phyloP scores from a whole-genome alignment of 345 rosid species.

The Kandelia obovata region DNA sequence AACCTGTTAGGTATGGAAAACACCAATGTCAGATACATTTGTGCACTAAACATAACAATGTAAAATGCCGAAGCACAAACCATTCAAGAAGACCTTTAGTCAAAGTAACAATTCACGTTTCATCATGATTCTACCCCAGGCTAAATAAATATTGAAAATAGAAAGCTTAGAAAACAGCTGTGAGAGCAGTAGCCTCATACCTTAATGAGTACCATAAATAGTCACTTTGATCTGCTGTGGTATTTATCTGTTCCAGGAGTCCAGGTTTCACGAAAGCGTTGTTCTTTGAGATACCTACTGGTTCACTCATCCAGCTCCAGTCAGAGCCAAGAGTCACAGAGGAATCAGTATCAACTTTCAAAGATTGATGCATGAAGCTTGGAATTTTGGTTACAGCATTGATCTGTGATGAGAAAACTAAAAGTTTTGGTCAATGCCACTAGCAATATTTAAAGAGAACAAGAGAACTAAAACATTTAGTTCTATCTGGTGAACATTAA shows the following conservation, averaged over 20 bases:
- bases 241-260: constrained; percentile 78
- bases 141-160: not conserved
- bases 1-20: not conserved
- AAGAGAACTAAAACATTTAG: not conserved
- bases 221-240: constrained; percentile 81
- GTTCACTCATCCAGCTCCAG: constrained; percentile 85
- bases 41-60: too few relatives aligned
- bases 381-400: constrained; percentile 61
- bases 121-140: too few relatives aligned
- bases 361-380: constrained; percentile 42
- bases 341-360: constrained; percentile 41
- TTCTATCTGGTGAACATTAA: not conserved
- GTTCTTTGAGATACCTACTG: constrained; percentile 69
- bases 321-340: constrained; percentile 40
- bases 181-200: constrained; percentile 30
- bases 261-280: constrained; percentile 61
- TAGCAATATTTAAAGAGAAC: not conserved
- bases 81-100: too few relatives aligned
- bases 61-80: too few relatives aligned
- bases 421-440: constrained; percentile 7
- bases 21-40: not conserved
- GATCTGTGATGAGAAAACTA: constrained; percentile 42
- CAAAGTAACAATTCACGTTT: too few relatives aligned
- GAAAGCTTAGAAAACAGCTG: constrained; percentile 6
- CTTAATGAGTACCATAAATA: constrained; percentile 91